Conservation (phyloP, 345 rosid species). For the Bretschneidera sinensis region DNA sequence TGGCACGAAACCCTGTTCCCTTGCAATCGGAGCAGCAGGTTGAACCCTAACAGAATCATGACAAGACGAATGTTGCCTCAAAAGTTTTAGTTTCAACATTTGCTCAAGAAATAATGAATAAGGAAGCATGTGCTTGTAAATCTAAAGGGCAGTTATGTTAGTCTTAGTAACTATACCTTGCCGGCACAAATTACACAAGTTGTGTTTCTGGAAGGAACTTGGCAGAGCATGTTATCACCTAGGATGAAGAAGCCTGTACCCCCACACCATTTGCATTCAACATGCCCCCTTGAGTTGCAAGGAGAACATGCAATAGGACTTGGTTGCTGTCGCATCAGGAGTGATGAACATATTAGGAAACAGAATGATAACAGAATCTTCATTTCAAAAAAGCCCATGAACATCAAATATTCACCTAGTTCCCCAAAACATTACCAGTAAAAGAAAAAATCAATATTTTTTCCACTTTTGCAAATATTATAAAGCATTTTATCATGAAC, state of each 20-base stretch:
- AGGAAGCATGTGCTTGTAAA: neutral
- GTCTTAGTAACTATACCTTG: constrained; percentile 39
- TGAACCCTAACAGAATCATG: constrained; percentile 51
- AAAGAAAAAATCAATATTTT: neutral
- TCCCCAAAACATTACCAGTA: neutral
- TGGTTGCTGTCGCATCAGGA: constrained; percentile 57
- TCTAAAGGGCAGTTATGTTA: neutral
- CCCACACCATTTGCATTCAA: constrained; percentile 88
- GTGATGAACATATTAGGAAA: no score
- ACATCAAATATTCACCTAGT: neutral
- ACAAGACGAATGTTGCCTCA: neutral
- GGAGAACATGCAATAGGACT: constrained; percentile 67
- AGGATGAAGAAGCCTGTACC: constrained; percentile 92
- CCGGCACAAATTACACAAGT: constrained; percentile 81
- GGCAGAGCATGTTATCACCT: constrained; percentile 91
- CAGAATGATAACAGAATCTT: neutral
- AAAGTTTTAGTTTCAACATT: neutral
- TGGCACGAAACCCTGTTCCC: constrained; percentile 97
- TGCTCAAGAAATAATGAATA: neutral
- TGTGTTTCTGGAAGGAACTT: constrained; percentile 86
- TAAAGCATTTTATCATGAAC: no score
- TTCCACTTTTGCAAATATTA: no score
- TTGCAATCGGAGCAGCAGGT: constrained; percentile 65
- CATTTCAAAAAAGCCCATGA: neutral
- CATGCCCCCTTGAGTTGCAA: constrained; percentile 59